These are phyloP conservation scores for Cutaneotrichosporon arboriforme DNA, from an alignment of 1,284 basidiomycete genomes.

Conservation along the genomic window DNA sequence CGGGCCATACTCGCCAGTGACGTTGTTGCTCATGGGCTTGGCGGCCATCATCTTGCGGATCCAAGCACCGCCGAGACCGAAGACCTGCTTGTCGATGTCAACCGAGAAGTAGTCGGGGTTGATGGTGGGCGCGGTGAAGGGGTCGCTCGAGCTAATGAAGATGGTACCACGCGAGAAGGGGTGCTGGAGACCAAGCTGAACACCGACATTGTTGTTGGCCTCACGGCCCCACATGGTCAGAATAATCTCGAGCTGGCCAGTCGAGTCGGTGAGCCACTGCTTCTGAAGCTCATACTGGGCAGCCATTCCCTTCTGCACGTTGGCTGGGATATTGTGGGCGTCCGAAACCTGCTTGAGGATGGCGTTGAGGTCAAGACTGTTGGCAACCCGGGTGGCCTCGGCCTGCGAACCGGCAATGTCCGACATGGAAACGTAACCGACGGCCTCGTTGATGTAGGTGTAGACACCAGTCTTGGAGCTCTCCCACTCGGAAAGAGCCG, in stretches of 20 bases:
- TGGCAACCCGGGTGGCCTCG: slow-evolving; percentile 25
- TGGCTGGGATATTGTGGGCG: slow-evolving; percentile 31
- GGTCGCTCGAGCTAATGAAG: slow-evolving; percentile 54
- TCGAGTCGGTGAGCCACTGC: slow-evolving; percentile 26
- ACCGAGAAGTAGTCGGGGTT: slow-evolving; percentile 58
- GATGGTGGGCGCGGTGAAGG: slow-evolving; percentile 58
- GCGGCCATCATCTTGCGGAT: slow-evolving; percentile 33
- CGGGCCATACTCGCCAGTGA: slow-evolving; percentile 30
- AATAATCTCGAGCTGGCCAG: slow-evolving; percentile 47
- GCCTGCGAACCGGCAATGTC: slow-evolving; percentile 26
- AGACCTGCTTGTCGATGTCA: slow-evolving; percentile 42
- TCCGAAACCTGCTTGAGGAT: slow-evolving; percentile 64
- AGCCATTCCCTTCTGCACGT: slow-evolving; percentile 34
- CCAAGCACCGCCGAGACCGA: slow-evolving; percentile 31
- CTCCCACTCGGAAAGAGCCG: slow-evolving; percentile 28
- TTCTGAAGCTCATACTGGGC: slow-evolving; percentile 40
- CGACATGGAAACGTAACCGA: slow-evolving; percentile 15
- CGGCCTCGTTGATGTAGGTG: slow-evolving; percentile 48
- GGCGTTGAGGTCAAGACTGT: slow-evolving; percentile 57
- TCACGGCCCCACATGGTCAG: slow-evolving; percentile 37
- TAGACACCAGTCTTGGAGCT: slow-evolving; percentile 34
- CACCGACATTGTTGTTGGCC: slow-evolving; percentile 32
- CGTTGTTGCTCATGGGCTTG: slow-evolving; percentile 27
- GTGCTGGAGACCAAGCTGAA: slow-evolving; percentile 47
- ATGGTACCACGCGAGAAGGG: slow-evolving; percentile 49